Evolutionary conservation across 2,329 filamentous ascomycete species (phyloP), one percentile per base, ranked within the genome.

Genomic region (Epichloe elymi): DNA sequence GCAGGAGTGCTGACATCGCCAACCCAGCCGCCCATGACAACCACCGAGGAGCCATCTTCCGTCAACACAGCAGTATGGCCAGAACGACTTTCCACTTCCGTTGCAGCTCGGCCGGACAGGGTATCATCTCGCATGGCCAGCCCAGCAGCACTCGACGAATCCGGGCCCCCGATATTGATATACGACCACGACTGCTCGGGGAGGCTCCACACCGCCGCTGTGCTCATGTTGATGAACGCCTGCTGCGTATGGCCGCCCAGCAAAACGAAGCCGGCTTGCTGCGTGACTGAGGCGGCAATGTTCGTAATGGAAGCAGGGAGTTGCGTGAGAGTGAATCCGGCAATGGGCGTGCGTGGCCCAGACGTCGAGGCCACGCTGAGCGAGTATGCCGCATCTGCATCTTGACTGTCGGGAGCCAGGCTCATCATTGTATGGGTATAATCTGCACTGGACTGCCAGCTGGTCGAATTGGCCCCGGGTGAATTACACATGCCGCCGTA

Each of bases 221-320:
- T 87, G 51, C 88, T 94, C 85, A 95, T 96, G 65, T 96, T 95
- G 69, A 96, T 83, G 63, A 95, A 96, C 0, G 89, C 90, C 15
- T 73, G 67, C 58, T 80, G 74, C 0, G 89, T 95, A 63, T 96
- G 89, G 0, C 91, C 91, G 40, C 90, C 91, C 15, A 96, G 70
- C 20, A 96, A 69, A 12, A 95, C 79, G 57, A 88, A 91, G 58
- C 83, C 83, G 55, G 85, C 82, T 62, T 90, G 81, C 61, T 89
- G 85, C 4, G 81, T 84, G 40, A 83, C 71, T 3, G 74, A 72
- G 3, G 79, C 82, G 15, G 79, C 82, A 4, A 75, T 75, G 61
- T 86, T 85, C 19, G 83, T 82, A 57, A 80, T 82, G 1, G 85
- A 84, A 0, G 86, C 80, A 5, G 76, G 70, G 23, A 96, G 70